Base-by-base conservation (phyloP, 768 basidiomycete species). In the Antrodiella citrinella region DNA sequence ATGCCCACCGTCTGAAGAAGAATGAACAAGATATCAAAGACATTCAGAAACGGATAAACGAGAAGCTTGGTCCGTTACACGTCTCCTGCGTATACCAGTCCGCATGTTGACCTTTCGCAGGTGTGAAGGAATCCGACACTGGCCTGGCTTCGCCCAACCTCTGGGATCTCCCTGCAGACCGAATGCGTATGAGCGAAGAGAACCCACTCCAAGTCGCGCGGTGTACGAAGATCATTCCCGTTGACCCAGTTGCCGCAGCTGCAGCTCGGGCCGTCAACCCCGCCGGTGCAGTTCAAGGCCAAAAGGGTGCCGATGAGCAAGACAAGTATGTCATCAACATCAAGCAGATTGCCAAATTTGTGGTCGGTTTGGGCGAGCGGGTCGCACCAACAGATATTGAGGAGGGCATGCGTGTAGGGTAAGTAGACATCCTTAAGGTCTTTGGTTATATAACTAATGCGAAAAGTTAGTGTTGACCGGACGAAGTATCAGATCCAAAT, bases 391-490 rank as follows among this genome's bases (percentile, higher is more conserved):
- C 95, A 2, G 96, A 99, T 71, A 93, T 99, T 48, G 96, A 99
- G 67, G 96, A 99, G 73, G 96, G 96, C n/a, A 99, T 99, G 96
- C 86, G 96, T 48, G 96, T 99, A 38, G 96, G 95, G 95, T 97
- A 63, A 63, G 90, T n/a, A n/a, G n/a, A n/a, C n/a, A n/a, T 72
- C 11, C 21, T 49, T 38, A 26, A n/a, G n/a, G n/a, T n/a, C n/a
- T n/a, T n/a, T n/a, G 4, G 18, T n/a, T n/a, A n/a, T n/a, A n/a
- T 24, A n/a, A 4, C 15, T 35, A 35, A 7, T 35, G 30, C 15
- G 30, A 7, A 35, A 12, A n/a, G n/a, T n/a, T 58, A 96, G 93
- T 42, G 94, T 97, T 47, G 93, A 95, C 69, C 82, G 93, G 45
- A 89, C 87, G 59, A 89, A 98, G 69, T 99, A 99, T 66, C 94